These are phyloP conservation scores for Penicillium parvum DNA, from an alignment of 495 filamentous ascomycete species.

Conservation along the genomic window DNA sequence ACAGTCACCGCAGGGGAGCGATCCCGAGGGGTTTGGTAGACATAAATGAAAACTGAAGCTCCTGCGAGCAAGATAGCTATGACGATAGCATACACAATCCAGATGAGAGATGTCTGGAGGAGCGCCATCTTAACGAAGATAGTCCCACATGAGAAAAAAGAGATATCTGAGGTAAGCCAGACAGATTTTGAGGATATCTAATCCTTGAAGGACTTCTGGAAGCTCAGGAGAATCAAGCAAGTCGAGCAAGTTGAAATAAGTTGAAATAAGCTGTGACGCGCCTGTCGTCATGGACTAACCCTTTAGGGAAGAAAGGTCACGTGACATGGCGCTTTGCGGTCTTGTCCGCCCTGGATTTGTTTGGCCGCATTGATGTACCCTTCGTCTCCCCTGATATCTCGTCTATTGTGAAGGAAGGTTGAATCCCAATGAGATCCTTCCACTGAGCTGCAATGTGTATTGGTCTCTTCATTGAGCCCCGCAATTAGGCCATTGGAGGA, in stretches of 20 bases:
- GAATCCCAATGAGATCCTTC: no score
- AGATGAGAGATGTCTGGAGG: slow-evolving; percentile 80
- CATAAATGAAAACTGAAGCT: slow-evolving; percentile 74
- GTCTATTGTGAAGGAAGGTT: not conserved
- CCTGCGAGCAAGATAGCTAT: slow-evolving; percentile 65
- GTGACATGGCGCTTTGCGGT: slow-evolving; percentile 11
- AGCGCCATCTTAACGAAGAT: slow-evolving; percentile 51
- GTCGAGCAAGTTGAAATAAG: not conserved
- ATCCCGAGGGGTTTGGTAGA: slow-evolving; percentile 84
- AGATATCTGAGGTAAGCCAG: not conserved
- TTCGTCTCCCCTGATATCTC: not conserved
- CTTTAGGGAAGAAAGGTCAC: slow-evolving; percentile 7
- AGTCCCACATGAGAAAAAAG: slow-evolving; percentile 10
- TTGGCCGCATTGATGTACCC: no score
- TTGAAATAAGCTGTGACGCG: slow-evolving; percentile 8
- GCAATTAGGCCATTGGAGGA: slow-evolving; percentile 14
- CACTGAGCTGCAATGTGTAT: slow-evolving; percentile 6
- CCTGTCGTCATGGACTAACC: slow-evolving; percentile 19
- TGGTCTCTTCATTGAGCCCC: slow-evolving; percentile 6
- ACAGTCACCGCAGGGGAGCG: slow-evolving; percentile 73
- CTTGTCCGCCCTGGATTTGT: slow-evolving; percentile 10
- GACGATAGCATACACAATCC: slow-evolving; percentile 84
- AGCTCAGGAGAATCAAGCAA: not conserved
- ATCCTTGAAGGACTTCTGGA: not conserved
- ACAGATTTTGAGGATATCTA: no score